Percentiles rank a stretch among this genome's conserved stretches.
Evolutionary conservation across 2,329 filamentous ascomycete genomes (phyloP).

Genomic region (Rutstroemia sp.): DNA sequence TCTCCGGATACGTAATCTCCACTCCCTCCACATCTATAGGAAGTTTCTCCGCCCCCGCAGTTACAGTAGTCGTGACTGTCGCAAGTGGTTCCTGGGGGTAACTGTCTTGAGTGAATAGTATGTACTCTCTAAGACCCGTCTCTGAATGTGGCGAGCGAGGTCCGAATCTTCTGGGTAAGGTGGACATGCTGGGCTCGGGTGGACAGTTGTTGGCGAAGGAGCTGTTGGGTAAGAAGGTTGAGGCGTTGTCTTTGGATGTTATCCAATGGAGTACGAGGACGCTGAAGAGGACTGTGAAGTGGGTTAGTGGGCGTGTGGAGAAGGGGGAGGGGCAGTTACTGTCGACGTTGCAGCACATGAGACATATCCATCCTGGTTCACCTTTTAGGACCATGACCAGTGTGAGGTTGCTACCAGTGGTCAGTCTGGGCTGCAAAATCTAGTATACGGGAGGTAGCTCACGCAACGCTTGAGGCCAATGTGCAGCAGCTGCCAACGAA

Average conservation of each 20-base stretch:
- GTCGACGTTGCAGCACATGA: slow-evolving; percentile 59
- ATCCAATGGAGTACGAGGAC: slow-evolving; percentile 57
- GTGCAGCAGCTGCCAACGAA: slow-evolving; percentile 53
- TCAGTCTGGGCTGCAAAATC: background rate
- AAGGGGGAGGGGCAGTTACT: slow-evolving; percentile 34
- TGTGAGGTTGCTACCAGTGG: slow-evolving; percentile 43
- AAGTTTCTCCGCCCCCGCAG: background rate
- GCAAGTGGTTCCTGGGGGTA: background rate
- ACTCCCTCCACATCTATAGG: background rate
- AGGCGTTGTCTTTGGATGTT: slow-evolving; percentile 34
- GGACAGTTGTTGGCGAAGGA: background rate
- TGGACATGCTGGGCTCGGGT: background rate
- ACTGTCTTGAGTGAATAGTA: background rate
- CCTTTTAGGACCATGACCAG: slow-evolving; percentile 51
- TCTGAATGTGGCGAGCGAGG: background rate
- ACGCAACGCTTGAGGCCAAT: slow-evolving; percentile 50
- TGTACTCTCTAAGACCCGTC: background rate
- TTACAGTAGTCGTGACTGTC: background rate
- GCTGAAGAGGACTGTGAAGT: slow-evolving; percentile 45
- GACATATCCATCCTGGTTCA: slow-evolving; percentile 57
- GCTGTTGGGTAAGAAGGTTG: slow-evolving; percentile 8
- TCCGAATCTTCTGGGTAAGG: background rate
- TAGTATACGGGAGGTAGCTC: slow-evolving; percentile 19
- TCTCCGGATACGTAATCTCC: background rate
- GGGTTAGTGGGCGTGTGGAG: background rate